phyloP scores from a whole-genome alignment of 441 rosid species.

The Adansonia madagascariensis region DNA sequence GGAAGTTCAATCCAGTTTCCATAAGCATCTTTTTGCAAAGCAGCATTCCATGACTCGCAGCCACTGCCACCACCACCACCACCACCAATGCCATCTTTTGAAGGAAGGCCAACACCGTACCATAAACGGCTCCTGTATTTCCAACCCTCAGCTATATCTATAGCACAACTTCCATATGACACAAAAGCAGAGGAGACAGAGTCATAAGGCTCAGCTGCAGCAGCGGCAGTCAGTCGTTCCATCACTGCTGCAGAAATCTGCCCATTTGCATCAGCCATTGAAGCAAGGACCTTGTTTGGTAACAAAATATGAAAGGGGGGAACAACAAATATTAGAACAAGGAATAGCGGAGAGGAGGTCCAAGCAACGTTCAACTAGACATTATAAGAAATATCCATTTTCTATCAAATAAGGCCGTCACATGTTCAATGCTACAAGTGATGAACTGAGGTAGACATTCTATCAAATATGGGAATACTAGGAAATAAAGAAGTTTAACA shows the following conservation, averaged over 20 bases:
- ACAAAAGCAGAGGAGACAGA: slow-evolving; percentile 98
- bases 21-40: slow-evolving; percentile 85
- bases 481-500: slow-evolving; percentile 11
- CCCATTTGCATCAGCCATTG: slow-evolving; percentile 99
- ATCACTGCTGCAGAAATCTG: slow-evolving; percentile 84
- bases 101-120: slow-evolving; percentile 91
- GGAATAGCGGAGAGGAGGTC: slow-evolving; percentile 4
- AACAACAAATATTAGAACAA: slow-evolving; percentile 18
- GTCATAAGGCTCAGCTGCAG: slow-evolving; percentile 98
- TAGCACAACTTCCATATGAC: slow-evolving; percentile 94
- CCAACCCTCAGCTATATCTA: slow-evolving; percentile 98
- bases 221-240: slow-evolving; percentile 97
- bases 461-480: not conserved
- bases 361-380: not conserved
- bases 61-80: slow-evolving; percentile 81
- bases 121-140: slow-evolving; percentile 96
- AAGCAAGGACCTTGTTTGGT: slow-evolving; percentile 75
- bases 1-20: slow-evolving; percentile 99
- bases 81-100: slow-evolving; percentile 77
- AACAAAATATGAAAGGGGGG: slow-evolving; percentile 21
- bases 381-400: slow-evolving; percentile 7
- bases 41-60: slow-evolving; percentile 85
- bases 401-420: slow-evolving; percentile 11
- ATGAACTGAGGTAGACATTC: slow-evolving; percentile 5
- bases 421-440: not conserved